phyloP scores from a whole-genome alignment of 2,329 filamentous ascomycete species.

The Rhynchosporium secalis region DNA sequence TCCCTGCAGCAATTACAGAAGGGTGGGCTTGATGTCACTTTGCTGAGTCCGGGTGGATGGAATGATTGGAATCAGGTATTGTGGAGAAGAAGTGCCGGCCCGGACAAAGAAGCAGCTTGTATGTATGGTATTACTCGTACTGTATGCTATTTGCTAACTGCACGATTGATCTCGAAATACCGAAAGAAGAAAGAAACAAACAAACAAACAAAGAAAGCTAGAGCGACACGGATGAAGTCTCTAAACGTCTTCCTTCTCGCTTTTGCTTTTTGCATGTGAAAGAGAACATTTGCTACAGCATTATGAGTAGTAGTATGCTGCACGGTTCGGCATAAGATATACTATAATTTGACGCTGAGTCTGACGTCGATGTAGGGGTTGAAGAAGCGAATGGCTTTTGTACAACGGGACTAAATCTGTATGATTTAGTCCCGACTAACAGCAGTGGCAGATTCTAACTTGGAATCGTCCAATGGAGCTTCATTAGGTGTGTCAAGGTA shows the following conservation, averaged over 20 bases:
- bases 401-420: not conserved
- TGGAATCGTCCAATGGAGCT: not conserved
- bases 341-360: no score
- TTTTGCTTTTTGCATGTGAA: constrained; percentile 4
- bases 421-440: not conserved
- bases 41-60: not conserved
- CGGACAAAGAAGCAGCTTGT: no score
- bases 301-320: not conserved
- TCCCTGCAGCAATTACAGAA: constrained; percentile 3
- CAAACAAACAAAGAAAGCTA: not conserved
- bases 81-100: constrained; percentile 2
- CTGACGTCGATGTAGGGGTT: constrained; percentile 5
- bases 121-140: no score
- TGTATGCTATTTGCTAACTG: no score
- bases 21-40: not conserved
- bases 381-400: constrained; percentile 2
- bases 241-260: not conserved
- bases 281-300: not conserved
- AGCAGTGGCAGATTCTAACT: not conserved
- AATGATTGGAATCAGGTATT: constrained; percentile 3
- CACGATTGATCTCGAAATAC: not conserved
- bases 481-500: no score
- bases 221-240: not conserved
- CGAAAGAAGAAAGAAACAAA: not conserved
- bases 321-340: not conserved